These are phyloP conservation scores for Isochrysis galbana DNA, from an alignment of 78 protist species.

Conservation along the genomic window DNA sequence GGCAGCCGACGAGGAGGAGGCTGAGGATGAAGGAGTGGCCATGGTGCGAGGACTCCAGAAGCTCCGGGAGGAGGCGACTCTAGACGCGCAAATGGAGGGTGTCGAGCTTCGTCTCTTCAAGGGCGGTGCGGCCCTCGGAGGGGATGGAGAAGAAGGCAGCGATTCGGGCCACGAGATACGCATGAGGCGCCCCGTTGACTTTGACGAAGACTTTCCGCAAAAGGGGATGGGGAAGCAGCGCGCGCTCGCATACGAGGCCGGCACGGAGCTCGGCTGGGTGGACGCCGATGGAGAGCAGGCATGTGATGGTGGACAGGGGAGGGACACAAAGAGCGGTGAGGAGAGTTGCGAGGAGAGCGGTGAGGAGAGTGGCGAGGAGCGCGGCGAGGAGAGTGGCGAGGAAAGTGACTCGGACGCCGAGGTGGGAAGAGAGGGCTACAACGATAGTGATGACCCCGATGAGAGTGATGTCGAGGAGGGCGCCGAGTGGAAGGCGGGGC, in stretches of 20 bases:
- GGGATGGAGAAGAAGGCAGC: not conserved
- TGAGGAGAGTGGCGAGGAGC: slow-evolving; percentile 37
- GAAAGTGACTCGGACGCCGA: slow-evolving; percentile 54
- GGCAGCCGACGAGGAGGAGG: not conserved
- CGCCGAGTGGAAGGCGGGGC: not conserved
- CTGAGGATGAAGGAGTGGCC: slow-evolving; percentile 63
- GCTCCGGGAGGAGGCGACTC: not conserved
- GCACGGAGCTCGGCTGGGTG: too few species aligned
- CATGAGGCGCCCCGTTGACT: not conserved
- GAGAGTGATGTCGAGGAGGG: slow-evolving; percentile 38
- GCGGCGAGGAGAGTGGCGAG: slow-evolving; percentile 3
- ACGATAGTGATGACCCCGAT: slow-evolving; percentile 44
- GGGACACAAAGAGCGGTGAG: too few species aligned
- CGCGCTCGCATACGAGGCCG: not conserved
- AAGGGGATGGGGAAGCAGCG: not conserved
- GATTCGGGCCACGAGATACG: not conserved
- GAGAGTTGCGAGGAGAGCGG: slow-evolving; percentile 48
- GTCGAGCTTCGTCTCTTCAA: slow-evolving; percentile 14
- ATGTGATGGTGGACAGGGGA: too few species aligned
- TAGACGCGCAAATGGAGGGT: slow-evolving; percentile 10
- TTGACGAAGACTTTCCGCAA: not conserved
- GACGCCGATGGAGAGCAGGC: too few species aligned
- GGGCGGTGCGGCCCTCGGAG: not conserved
- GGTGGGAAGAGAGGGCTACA: slow-evolving; percentile 44
- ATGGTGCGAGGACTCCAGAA: slow-evolving; percentile 69